A percentile compares a stretch with the other conserved stretches of the same genome.
phyloP scores from a whole-genome alignment of 2,329 filamentous ascomycete species.

The Sarocladiaceae sp. region DNA sequence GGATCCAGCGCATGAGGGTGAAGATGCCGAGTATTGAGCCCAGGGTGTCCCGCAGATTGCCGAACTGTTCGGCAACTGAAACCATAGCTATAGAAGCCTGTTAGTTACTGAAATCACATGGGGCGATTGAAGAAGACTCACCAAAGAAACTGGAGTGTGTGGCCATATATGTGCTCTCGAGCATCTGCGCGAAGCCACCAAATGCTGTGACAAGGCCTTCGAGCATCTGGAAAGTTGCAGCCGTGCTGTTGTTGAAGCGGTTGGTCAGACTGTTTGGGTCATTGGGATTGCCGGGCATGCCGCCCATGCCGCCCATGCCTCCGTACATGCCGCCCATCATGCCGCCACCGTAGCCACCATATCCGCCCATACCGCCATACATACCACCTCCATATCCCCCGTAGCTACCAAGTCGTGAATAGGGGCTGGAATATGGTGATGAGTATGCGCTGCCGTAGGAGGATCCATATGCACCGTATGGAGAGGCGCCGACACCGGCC shows the following conservation, averaged over 20 bases:
- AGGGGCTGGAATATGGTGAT: conserved; percentile 33
- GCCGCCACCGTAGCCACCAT: conserved; percentile 35
- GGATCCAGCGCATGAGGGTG: conserved; percentile 89
- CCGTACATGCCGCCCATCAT: conserved; percentile 36
- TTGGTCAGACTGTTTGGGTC: conserved; percentile 94
- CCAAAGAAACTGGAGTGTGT: conserved; percentile 98
- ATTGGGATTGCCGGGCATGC: conserved; percentile 53
- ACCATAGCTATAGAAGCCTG: conserved; percentile 68
- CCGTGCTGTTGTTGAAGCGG: conserved; percentile 88
- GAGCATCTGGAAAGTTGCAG: conserved; percentile 96
- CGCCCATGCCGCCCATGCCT: conserved; percentile 37
- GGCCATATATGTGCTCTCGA: conserved; percentile 99
- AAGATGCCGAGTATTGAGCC: conserved; percentile 94
- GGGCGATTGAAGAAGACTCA: conserved; percentile 38
- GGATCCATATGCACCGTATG: conserved; percentile 39
- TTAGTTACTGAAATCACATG: not conserved
- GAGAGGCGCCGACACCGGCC: conserved; percentile 34
- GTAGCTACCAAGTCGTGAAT: conserved; percentile 32
- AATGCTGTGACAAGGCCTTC: conserved; percentile 96
- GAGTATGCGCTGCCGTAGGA: conserved; percentile 33
- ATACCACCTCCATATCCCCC: conserved; percentile 30
- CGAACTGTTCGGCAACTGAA: conserved; percentile 94
- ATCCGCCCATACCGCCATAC: conserved; percentile 31
- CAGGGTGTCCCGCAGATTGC: conserved; percentile 85
- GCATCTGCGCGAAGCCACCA: conserved; percentile 96